A percentile compares a stretch with the other conserved stretches of the same genome.
Evolutionary conservation across 306 rosid species (phyloP).

Genomic region (Ochetophila trinervis): DNA sequence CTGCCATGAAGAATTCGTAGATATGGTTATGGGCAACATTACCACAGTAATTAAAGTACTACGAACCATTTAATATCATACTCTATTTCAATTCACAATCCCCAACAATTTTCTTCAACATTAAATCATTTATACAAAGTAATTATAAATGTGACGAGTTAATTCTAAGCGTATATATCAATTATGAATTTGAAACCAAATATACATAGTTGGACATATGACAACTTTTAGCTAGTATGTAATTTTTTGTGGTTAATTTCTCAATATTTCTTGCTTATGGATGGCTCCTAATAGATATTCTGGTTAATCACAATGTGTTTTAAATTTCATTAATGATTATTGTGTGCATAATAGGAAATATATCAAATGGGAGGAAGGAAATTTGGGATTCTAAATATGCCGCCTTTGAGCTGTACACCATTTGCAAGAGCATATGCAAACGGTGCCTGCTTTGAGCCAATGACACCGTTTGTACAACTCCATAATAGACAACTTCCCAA

Average conservation of each 20-base stretch:
- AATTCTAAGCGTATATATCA: no score
- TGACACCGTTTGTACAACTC: constrained; percentile 15
- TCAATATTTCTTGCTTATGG: no score
- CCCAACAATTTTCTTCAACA: not conserved
- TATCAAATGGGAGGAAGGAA: constrained; percentile 44
- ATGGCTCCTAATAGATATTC: no score
- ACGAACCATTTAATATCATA: no score
- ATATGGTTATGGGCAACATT: constrained; percentile 38
- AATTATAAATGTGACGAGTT: no score
- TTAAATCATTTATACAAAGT: no score
- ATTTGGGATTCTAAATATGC: constrained; percentile 24
- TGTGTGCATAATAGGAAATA: constrained; percentile 19
- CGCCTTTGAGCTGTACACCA: constrained; percentile 26
- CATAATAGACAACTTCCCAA: constrained; percentile 23
- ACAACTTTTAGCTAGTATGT: no score
- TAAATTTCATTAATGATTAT: no score
- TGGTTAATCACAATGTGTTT: no score
- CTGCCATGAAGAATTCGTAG: constrained; percentile 20
- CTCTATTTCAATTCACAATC: not conserved
- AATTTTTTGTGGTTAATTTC: no score
- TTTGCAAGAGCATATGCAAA: not conserved
- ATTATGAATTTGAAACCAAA: no score
- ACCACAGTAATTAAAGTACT: constrained; percentile 30
- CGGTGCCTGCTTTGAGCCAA: constrained; percentile 20
- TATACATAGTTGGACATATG: no score